Percentiles rank a stretch among this genome's conserved stretches.
Conservation (phyloP, 2,329 filamentous ascomycete species). For the Fusarium subglutinans region DNA sequence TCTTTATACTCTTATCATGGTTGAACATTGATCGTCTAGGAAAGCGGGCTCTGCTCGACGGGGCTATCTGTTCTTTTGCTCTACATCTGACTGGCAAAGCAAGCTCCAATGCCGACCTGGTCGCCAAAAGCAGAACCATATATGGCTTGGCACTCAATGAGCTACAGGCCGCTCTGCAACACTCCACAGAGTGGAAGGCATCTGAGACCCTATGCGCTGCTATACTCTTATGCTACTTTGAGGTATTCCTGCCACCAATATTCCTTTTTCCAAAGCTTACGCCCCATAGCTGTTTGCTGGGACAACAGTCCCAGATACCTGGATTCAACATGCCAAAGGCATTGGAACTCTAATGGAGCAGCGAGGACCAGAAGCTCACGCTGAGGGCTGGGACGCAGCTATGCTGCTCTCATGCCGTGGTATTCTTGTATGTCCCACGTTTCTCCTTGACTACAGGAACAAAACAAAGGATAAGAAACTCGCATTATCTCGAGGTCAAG, state of each 20-base stretch:
- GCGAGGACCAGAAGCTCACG: slow-evolving; percentile 50
- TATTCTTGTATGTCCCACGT: slow-evolving; percentile 46
- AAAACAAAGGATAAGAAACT: slow-evolving; percentile 5
- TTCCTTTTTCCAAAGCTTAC: slow-evolving; percentile 19
- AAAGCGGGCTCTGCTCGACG: slow-evolving; percentile 49
- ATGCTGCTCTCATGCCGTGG: slow-evolving; percentile 52
- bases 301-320: slow-evolving; percentile 48
- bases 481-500: slow-evolving; percentile 27
- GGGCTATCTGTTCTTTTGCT: slow-evolving; percentile 50
- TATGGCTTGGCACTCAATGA: slow-evolving; percentile 50
- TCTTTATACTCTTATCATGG: slow-evolving; percentile 42
- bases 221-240: slow-evolving; percentile 53
- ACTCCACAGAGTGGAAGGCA: slow-evolving; percentile 50
- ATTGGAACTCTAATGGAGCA: slow-evolving; percentile 51
- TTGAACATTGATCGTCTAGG: slow-evolving; percentile 46
- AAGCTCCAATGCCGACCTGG: slow-evolving; percentile 40
- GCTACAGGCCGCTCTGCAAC: slow-evolving; percentile 50
- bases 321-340: slow-evolving; percentile 52
- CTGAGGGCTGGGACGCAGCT: slow-evolving; percentile 48
- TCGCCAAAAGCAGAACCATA: slow-evolving; percentile 50
- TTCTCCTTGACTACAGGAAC: slow-evolving; percentile 1
- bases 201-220: slow-evolving; percentile 54
- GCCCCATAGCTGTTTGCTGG: slow-evolving; percentile 52
- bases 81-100: slow-evolving; percentile 52
- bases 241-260: slow-evolving; percentile 41